phyloP scores from a whole-genome alignment of 139 green algal genomes.

The Nannochloris sp. region DNA sequence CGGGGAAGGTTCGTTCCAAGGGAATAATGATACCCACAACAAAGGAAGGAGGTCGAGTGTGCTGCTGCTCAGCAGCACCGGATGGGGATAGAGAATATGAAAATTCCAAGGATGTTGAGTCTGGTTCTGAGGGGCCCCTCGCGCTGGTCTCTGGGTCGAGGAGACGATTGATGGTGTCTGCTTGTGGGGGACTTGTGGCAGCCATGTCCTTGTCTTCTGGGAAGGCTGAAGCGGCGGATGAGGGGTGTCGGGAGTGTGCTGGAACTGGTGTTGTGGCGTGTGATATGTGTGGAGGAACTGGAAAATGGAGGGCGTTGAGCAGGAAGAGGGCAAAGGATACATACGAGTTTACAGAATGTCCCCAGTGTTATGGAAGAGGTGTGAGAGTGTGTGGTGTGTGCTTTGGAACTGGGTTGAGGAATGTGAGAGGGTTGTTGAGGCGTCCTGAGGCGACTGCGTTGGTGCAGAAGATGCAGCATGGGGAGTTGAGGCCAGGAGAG shows the following conservation, averaged over 20 bases:
- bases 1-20: too few species aligned
- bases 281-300: constrained; percentile 97
- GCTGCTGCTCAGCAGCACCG: too few species aligned
- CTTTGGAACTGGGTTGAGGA: constrained; percentile 89
- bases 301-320: constrained; percentile 93
- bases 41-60: too few species aligned
- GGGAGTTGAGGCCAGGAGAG: constrained; percentile 55
- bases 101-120: too few species aligned
- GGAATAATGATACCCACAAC: too few species aligned
- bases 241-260: constrained; percentile 66
- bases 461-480: constrained; percentile 90
- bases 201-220: neutral
- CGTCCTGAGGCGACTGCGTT: constrained; percentile 79
- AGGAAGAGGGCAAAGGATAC: constrained; percentile 74
- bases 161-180: neutral
- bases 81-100: too few species aligned
- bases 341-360: constrained; percentile 98
- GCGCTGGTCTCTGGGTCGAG: neutral
- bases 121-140: neutral
- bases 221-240: neutral
- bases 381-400: constrained; percentile 87
- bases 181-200: neutral
- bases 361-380: constrained; percentile 88
- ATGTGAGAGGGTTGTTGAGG: constrained; percentile 85
- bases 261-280: constrained; percentile 69